phyloP scores from a whole-genome alignment of 805 yeast species.

The Clavispora phyllophila region DNA sequence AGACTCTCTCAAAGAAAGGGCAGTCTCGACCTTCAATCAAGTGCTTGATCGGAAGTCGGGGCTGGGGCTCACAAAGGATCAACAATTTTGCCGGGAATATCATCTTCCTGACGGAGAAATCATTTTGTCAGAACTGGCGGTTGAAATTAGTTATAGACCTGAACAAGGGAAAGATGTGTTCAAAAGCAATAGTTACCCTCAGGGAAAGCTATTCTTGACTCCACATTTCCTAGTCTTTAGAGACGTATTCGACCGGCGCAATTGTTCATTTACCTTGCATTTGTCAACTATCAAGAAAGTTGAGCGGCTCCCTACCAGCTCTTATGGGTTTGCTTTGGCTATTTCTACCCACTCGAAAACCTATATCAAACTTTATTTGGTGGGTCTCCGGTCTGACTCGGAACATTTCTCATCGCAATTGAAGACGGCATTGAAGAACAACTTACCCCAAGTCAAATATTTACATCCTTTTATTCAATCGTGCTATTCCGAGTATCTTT shows the following conservation, averaged over 20 bases:
- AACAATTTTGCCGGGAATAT: conserved; percentile 62
- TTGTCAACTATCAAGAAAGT: conserved; percentile 77
- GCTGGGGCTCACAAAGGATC: conserved; percentile 57
- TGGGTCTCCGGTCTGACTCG: conserved; percentile 73
- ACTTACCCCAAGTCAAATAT: conserved; percentile 55
- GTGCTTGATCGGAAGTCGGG: conserved; percentile 39
- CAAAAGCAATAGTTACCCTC: conserved; percentile 29
- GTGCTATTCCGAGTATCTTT: conserved; percentile 79
- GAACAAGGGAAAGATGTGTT: conserved; percentile 19
- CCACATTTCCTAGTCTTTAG: conserved; percentile 71
- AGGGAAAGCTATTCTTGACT: conserved; percentile 66
- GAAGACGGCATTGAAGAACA: conserved; percentile 56
- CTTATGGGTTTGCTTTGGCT: conserved; percentile 75
- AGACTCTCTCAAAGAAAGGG: conserved; percentile 43
- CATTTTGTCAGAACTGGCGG: conserved; percentile 60
- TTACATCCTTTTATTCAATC: conserved; percentile 63
- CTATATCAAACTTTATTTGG: conserved; percentile 61
- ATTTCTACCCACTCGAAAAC: conserved; percentile 64
- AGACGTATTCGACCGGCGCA: conserved; percentile 62
- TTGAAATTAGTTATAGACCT: conserved; percentile 43
- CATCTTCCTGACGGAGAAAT: conserved; percentile 67
- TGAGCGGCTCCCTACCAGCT: conserved; percentile 73
- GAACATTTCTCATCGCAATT: conserved; percentile 74
- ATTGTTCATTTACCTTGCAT: conserved; percentile 67
- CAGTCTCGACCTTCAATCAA: conserved; percentile 40